phyloP scores from a whole-genome alignment of 495 filamentous ascomycete species.

The Delitschia confertaspora region DNA sequence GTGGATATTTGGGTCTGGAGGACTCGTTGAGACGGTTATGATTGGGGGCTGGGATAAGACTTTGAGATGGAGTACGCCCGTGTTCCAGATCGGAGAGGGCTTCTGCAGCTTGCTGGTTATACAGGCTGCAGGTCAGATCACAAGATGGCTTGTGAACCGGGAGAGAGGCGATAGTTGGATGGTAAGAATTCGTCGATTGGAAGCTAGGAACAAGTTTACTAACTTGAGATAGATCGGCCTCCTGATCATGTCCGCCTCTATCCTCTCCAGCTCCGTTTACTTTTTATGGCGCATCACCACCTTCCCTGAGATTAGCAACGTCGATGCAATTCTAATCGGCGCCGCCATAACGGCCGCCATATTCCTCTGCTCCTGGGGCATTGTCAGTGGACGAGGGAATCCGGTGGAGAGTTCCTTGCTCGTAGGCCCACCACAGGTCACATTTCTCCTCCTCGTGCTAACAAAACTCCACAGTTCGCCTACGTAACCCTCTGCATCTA shows the following conservation, averaged over 20 bases:
- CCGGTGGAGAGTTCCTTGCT: constrained; percentile 91
- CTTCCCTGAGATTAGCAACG: constrained; percentile 85
- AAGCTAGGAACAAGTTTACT: constrained; percentile 31
- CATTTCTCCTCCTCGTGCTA: not conserved
- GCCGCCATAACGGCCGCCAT: constrained; percentile 83
- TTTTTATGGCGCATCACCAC: constrained; percentile 91
- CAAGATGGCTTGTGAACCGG: constrained; percentile 88
- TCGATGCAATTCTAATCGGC: constrained; percentile 90
- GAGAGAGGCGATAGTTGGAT: constrained; percentile 94
- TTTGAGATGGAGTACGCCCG: constrained; percentile 83
- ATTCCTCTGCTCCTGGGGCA: constrained; percentile 88
- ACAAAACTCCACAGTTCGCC: constrained; percentile 51
- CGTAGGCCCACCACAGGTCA: constrained; percentile 24
- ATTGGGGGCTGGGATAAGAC: constrained; percentile 85
- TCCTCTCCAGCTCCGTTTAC: constrained; percentile 89
- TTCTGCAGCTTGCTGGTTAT: constrained; percentile 96
- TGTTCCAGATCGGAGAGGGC: constrained; percentile 89
- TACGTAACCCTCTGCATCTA: constrained; percentile 96
- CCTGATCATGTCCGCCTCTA: constrained; percentile 74
- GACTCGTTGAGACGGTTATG: constrained; percentile 64
- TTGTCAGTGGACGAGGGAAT: constrained; percentile 87
- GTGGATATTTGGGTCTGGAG: constrained; percentile 77
- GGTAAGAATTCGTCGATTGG: constrained; percentile 48
- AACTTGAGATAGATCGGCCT: constrained; percentile 60
- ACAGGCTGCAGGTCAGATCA: constrained; percentile 86